Base-by-base conservation (phyloP, 139 green algal genomes). In the Chlamydomonas urium region DNA sequence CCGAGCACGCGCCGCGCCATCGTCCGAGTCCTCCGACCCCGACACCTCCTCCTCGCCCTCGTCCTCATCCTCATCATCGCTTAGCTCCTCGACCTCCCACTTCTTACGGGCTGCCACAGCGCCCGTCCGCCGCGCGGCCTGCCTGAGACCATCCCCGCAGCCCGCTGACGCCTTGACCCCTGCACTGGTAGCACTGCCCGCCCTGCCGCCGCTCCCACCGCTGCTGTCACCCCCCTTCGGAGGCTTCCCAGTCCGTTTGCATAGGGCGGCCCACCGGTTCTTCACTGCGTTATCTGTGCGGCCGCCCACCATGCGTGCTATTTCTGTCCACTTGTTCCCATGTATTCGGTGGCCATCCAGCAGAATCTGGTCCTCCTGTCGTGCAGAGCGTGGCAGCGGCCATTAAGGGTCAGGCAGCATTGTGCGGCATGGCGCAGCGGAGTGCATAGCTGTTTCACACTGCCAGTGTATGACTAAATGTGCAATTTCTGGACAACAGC, bases 221-320 rank as follows among this genome's bases (percentile, higher is more conserved):
- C n/a, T n/a, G n/a, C n/a, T n/a, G n/a, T n/a, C n/a, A n/a, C n/a
- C n/a, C n/a, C n/a, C n/a, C 53, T 32, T 26, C 6, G 53, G 53
- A 63, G 53, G n/a, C n/a, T n/a, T n/a, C n/a, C n/a, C n/a, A n/a
- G 32, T 42, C 14, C 60, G 60, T 26, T 67, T 67, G 32, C 31
- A 47, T 14, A 67, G n/a, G 10, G 60, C 60, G 33, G 10, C 6
- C 62, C 63, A 86, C 33, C 84, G 73, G 79, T 89, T 88, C 67
- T 92, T 92, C 2, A 92, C 81, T 0, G 87, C 85, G 50, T 92
- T 92, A 71, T 92, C 87, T 0, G 87, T 92, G 32, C 87, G 80
- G 28, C 90, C 88, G 2, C 84, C 81, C 23, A 95, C 80, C 61
- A 86, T 62, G 37, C 80, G 80, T 5, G 90, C 86, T 48, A 95